Base-by-base conservation (phyloP, 768 basidiomycete species). In the Macrolepiota dolichaula region DNA sequence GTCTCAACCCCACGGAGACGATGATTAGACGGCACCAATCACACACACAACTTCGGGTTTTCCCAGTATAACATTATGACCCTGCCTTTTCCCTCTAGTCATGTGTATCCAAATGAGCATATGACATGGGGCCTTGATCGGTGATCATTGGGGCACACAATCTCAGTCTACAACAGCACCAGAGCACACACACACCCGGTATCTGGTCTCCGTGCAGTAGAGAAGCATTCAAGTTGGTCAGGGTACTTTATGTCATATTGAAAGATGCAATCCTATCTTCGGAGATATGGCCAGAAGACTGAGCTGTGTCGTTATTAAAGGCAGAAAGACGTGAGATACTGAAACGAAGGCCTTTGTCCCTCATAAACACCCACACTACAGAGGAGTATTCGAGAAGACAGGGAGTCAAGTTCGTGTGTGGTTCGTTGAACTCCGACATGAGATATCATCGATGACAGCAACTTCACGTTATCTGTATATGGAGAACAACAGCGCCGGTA, bases 201-300 rank as follows among this genome's bases (percentile, higher is more conserved):
- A 44, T 44, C 42, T 44, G 19, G n/a, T 44, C 42, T 10, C 9
- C 42, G 15, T 22, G n/a, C 7, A 5, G 42, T n/a, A n/a, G n/a
- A n/a, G n/a, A 7, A 44, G 19, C 19, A 44, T 22, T 44, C 3
- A 44, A 44, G 17, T 44, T n/a, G 19, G 42, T 7, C 42, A 44
- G 42, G 42, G 42, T 44, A 44, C 15, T 44, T 44, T 17, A 17
- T n/a, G 19, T 44, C 42, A 19, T 6, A 19, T n/a, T 44, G 9
- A 19, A 44, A 7, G 19, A 17, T n/a, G 19, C 19, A 19, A 44
- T 47, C 32, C 17, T 29, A 35, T 47, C 42, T 24, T 59, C 57
- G 57, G 57, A 22, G 50, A 51, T 59, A 59, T 40, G 57, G 50
- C 25, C 25, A 38, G 15, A 42, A 40, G 17, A 51, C 49, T 50